Base-by-base conservation (phyloP, 805 yeast genomes). In the Pichia thaimueangensis region DNA sequence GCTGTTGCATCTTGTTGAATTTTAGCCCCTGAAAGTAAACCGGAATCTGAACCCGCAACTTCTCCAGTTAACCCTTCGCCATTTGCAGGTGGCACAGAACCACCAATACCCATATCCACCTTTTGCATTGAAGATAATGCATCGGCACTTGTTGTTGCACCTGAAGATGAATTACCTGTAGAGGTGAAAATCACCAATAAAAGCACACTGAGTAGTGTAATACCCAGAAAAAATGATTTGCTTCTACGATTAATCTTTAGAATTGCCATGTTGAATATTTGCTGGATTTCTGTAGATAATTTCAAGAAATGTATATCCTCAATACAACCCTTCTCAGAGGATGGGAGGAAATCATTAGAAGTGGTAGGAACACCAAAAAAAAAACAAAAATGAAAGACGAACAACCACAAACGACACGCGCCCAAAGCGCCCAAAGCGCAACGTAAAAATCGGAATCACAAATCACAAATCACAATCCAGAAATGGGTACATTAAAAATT, bases 1-100 rank as follows among this genome's bases (percentile, higher is more conserved):
- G 44, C 47, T 3, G 44, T 35, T 17, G 37, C 33, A 22, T 39
- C 47, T 30, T 48, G 48, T 3, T 48, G 46, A 27, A 48, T 48
- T 25, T 36, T 31, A 13, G 52, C 52, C 30, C 45, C 52, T 2
- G 52, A 43, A 10, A 48, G 43, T 8, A 48, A 23, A 25, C 30
- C 30, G 3, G 33, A 3, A 20, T 37, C 42, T 13, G 5, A 5
- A 4, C 17, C 17, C 6, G 8, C 30, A 8, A 20, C 16, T 3
- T 24, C 27, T 5, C 16, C 43, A 16, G 23, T 35, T 25, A 37
- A 41, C n/a, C 40, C 39, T 2, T 31, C 37, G 13, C 42, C 45
- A 16, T 39, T 43, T 4, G 45, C 17, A 9, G 43, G 44, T 19
- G 35, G 21, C 16, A 37, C 23, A 5, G 40, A 33, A 2, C 31